Base-by-base conservation (phyloP, 1,284 basidiomycete genomes). In the Microbotryomycetes sp. region DNA sequence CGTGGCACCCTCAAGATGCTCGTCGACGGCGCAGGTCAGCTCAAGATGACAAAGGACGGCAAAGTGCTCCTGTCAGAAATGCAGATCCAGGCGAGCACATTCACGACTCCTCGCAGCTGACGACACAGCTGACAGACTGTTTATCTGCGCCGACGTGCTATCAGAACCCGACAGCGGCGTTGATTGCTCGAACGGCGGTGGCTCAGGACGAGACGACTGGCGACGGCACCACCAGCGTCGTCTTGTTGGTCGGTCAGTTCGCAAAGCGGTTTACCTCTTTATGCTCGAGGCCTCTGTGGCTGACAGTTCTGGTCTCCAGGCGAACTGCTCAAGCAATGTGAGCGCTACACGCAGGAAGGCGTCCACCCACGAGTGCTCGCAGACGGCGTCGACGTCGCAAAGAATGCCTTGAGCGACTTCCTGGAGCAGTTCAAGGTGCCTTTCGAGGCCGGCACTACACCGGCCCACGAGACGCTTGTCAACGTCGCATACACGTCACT, bases 31-130 rank as follows among this genome's bases (percentile, higher is more conserved):
- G 82, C 93, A n/a, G 96, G 96, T 16, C 91, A 96, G 80, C 93
- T 99, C 77, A 98, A 97, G 82, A 96, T 99, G 90, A 98, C 96
- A 71, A 99, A 98, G 81, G 96, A 98, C 75, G 96, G 96, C 71
- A 98, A 98, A 79, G 94, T 97, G 49, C 80, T 99, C 58, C 82
- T 99, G 59, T 97, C 93, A 47, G 96, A 99, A 80, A 99, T 99
- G 96, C 96, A 98, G 80, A 99, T 99, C 73, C 92, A 96, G 73
- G 79, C 78, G 45, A 54, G 75, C 70, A 41, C 6, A 3, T 26
- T 46, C 23, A 23, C 45, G 41, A 15, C 27, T 45, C 29, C 18
- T 16, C 35, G 29, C n/a, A n/a, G n/a, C n/a, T n/a, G n/a, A n/a
- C n/a, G n/a, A n/a, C n/a, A n/a, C n/a, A n/a, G n/a, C n/a, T n/a